Conservation (phyloP, 108 stramenopile species). For the Skeletonema tropicum region DNA sequence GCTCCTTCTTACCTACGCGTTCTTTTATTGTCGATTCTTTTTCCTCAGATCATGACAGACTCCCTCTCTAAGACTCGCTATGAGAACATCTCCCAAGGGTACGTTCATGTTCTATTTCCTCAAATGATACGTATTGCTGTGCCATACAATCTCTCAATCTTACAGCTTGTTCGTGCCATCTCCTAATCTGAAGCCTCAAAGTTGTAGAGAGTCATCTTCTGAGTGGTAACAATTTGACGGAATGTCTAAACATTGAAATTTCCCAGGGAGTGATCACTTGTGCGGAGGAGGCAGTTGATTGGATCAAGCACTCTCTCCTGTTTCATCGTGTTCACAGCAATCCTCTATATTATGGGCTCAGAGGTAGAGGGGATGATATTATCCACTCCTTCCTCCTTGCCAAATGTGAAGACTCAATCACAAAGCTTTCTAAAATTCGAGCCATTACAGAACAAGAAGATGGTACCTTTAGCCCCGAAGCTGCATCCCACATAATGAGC, state of each 20-base stretch:
- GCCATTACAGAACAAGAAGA: conserved; percentile 35
- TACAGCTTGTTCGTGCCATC: neutral
- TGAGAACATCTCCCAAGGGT: conserved; percentile 52
- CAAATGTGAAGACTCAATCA: conserved; percentile 47
- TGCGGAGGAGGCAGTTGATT: conserved; percentile 57
- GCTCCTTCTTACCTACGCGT: neutral
- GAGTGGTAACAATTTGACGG: conserved; percentile 56
- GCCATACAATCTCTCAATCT: neutral
- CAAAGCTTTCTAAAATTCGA: conserved; percentile 30
- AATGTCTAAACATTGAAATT: conserved; percentile 84
- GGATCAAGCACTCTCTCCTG: conserved; percentile 74
- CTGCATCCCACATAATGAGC: conserved; percentile 77
- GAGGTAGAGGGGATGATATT: conserved; percentile 18
- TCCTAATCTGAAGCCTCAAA: conserved; percentile 51
- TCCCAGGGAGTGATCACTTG: conserved; percentile 76
- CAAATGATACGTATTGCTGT: neutral
- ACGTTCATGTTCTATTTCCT: neutral
- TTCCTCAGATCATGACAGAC: conserved; percentile 9
- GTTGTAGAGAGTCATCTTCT: conserved; percentile 71
- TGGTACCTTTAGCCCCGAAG: conserved; percentile 49
- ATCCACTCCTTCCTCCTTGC: conserved; percentile 37
- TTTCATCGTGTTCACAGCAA: conserved; percentile 55
- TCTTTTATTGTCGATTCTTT: neutral
- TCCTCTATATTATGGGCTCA: conserved; percentile 51
- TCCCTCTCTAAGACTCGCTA: conserved; percentile 41